Evolutionary conservation across 1,284 basidiomycete genomes (phyloP), one percentile per base, ranked within the genome.

Genomic region (Veloboletus limbatus): DNA sequence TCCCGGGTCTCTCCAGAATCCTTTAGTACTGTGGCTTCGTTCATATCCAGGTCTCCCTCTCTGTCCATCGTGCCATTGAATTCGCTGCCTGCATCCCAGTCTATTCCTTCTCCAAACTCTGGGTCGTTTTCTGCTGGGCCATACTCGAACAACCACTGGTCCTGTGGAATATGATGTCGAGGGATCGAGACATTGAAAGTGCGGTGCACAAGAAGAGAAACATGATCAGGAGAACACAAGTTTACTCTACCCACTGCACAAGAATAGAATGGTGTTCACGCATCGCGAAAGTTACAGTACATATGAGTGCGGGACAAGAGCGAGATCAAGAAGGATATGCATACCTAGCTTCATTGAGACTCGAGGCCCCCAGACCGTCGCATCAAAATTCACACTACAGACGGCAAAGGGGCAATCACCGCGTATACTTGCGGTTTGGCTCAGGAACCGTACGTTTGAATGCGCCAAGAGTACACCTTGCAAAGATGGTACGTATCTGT

Each of bases 131-230:
- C 85, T 14, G 80, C 79, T 1, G 85, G 75, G 4, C 83, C 88
- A 53, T 93, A 85, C 62, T 97, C 90, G 58, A 96, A 98, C 52
- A 86, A 80, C 83, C 88, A 98, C 43, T 80, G 69, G 38, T 88
- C 84, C 18, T 69, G 74, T 3, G 85, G 91, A 60, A 99, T 92
- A 67, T 99, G 96, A 60, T 91, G 81, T 45, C 91, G 82, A 1
- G 94, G 92, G 66, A 99, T 97, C 8, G 93, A 95, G 13, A 93
- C 92, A 67, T 99, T 99, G 77, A 99, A 99, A 7, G 92, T 96
- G 45, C 87, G 86, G 60, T 97, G 92, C 5, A 97, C 77, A 43
- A 99, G 86, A 10, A 99, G 74, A 0, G 94, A 93, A 45, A 99
- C 78, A 61, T 98, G 96, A 50, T 96, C 94, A 0, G 96, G 94